These are phyloP conservation scores for Thuja plicata DNA, from an alignment of 83 land plant genomes.

Conservation along the genomic window DNA sequence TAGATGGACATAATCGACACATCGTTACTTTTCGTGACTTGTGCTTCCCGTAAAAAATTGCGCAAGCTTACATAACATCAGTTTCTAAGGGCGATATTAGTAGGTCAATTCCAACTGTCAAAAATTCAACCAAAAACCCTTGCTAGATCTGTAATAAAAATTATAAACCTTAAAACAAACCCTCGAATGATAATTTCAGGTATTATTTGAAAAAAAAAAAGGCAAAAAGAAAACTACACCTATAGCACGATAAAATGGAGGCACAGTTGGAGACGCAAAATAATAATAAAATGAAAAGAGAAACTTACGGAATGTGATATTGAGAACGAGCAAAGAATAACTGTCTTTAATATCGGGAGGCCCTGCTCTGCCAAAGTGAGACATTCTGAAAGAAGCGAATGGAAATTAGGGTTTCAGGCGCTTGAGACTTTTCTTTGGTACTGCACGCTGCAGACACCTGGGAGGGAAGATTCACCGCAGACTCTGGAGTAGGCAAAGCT, in stretches of 20 bases:
- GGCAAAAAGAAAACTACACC: too few relatives aligned
- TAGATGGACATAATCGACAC: not conserved
- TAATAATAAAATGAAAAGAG: not conserved
- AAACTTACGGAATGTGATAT: slow-evolving; percentile 89
- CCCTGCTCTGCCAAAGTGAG: slow-evolving; percentile 85
- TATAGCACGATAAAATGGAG: not conserved
- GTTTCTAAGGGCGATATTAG: not conserved
- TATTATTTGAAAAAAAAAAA: too few relatives aligned
- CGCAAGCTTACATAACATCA: not conserved
- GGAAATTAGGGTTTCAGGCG: not conserved
- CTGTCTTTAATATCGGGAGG: slow-evolving; percentile 95
- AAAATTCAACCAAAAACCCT: not conserved
- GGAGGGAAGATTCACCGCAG: not conserved
- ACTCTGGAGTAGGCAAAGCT: not conserved
- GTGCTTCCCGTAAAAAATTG: not conserved
- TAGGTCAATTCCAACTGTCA: not conserved
- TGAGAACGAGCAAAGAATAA: slow-evolving; percentile 93
- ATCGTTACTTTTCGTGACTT: not conserved
- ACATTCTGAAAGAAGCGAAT: slow-evolving; percentile 34
- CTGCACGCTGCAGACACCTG: not conserved
- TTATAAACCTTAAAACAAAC: not conserved
- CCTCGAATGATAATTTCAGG: not conserved
- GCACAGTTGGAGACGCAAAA: not conserved
- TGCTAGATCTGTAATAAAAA: not conserved
- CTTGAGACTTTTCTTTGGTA: not conserved